These are phyloP conservation scores for Monilinia polystroma DNA, from an alignment of 2,329 filamentous ascomycete species.

Conservation along the genomic window DNA sequence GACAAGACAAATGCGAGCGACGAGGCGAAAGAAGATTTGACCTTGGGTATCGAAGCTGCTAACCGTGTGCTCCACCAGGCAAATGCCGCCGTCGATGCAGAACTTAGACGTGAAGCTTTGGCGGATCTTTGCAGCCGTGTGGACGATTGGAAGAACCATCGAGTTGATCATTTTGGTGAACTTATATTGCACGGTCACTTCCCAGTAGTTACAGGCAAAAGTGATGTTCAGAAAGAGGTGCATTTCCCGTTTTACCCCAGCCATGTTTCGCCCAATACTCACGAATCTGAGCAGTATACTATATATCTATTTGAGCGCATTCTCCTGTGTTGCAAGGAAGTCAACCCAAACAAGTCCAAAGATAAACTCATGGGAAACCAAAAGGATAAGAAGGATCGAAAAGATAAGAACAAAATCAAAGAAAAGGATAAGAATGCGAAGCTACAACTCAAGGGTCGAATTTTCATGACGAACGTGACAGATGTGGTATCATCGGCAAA, in stretches of 20 bases:
- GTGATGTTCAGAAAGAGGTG: constrained; percentile 81
- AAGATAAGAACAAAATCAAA: constrained; percentile 72
- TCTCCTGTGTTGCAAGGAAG: constrained; percentile 93
- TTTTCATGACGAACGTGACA: constrained; percentile 99
- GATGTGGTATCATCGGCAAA: constrained; percentile 86
- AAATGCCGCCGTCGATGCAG: constrained; percentile 86
- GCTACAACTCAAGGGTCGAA: constrained; percentile 91
- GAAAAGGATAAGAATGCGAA: constrained; percentile 67
- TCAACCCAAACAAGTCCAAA: constrained; percentile 77
- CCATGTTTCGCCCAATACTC: constrained; percentile 32
- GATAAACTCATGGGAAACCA: constrained; percentile 64
- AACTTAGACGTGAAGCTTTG: constrained; percentile 79
- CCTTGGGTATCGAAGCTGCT: constrained; percentile 75
- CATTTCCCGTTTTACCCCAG: constrained; percentile 21
- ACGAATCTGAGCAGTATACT: constrained; percentile 66
- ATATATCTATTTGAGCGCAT: constrained; percentile 97
- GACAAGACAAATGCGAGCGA: constrained; percentile 79
- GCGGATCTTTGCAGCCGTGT: constrained; percentile 79
- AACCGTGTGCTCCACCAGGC: constrained; percentile 79
- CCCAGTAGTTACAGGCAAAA: constrained; percentile 85
- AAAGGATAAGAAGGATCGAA: constrained; percentile 75
- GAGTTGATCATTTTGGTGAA: constrained; percentile 86
- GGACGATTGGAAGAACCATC: constrained; percentile 96
- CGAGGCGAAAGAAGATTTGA: constrained; percentile 68
- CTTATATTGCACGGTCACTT: constrained; percentile 87